These are phyloP conservation scores for Apiotrichum sp. DNA, from an alignment of 1,284 basidiomycete species.

Conservation along the genomic window DNA sequence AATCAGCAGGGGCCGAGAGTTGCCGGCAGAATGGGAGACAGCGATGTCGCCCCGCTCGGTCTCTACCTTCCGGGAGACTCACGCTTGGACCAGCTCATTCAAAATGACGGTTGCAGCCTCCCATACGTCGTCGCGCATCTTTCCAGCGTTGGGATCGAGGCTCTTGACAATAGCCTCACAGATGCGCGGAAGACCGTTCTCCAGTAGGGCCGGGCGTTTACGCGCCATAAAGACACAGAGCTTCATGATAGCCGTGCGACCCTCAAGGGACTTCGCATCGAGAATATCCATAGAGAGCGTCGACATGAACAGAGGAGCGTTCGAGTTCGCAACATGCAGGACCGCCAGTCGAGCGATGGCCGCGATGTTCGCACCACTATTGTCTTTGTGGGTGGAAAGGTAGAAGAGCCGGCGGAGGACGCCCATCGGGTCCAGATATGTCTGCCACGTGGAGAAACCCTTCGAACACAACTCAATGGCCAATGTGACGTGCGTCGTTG, in stretches of 20 bases:
- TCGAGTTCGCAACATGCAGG: conserved; percentile 72
- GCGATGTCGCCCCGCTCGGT: background rate
- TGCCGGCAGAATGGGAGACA: background rate
- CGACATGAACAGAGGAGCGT: conserved; percentile 90
- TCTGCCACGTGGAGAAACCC: conserved; percentile 89
- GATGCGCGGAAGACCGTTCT: conserved; percentile 76
- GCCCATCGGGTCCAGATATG: conserved; percentile 85
- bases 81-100: conserved; percentile 83
- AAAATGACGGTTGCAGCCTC: conserved; percentile 90
- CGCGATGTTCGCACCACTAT: conserved; percentile 34
- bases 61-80: conserved; percentile 29
- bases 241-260: conserved; percentile 84
- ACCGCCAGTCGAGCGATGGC: conserved; percentile 68
- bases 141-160: conserved; percentile 80
- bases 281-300: conserved; percentile 87
- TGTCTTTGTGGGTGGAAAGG: conserved; percentile 73
- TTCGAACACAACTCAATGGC: conserved; percentile 84
- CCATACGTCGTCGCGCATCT: conserved; percentile 76
- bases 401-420: conserved; percentile 79
- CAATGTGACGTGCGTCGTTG: conserved; percentile 59
- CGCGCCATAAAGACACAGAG: conserved; percentile 89
- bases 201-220: conserved; percentile 81
- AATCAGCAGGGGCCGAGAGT: background rate
- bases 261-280: conserved; percentile 67
- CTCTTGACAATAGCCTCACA: conserved; percentile 96